These are phyloP conservation scores for Talaromyces pinophilus DNA, from an alignment of 2,329 filamentous ascomycete species.

Conservation along the genomic window DNA sequence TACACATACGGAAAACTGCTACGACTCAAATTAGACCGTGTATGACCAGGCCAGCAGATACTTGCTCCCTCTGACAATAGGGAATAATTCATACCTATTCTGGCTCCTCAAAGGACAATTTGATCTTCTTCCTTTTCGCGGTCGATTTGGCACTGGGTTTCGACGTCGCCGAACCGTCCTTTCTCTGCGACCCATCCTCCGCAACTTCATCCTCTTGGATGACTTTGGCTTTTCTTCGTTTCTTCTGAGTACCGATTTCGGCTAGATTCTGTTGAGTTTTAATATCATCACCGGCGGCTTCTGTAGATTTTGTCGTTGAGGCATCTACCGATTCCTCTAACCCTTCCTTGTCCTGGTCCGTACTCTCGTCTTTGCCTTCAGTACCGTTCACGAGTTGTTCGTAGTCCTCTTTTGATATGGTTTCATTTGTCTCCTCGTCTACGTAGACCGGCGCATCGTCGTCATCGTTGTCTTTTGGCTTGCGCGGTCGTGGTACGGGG, in stretches of 20 bases:
- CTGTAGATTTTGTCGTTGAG: conserved; percentile 23
- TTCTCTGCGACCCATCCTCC: conserved; percentile 28
- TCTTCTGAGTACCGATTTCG: conserved; percentile 45
- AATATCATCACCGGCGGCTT: conserved; percentile 16
- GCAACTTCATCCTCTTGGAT: conserved; percentile 33
- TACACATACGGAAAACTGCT: conserved; percentile 6
- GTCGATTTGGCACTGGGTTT: conserved; percentile 34
- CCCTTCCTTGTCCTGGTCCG: conserved; percentile 18
- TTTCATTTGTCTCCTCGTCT: conserved; percentile 47
- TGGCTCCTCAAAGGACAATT: conserved; percentile 49
- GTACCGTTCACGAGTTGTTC: conserved; percentile 38
- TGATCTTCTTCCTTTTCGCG: conserved; percentile 45
- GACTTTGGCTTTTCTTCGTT: conserved; percentile 46
- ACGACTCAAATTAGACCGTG: background rate
- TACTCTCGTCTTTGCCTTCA: conserved; percentile 23
- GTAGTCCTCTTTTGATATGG: conserved; percentile 48
- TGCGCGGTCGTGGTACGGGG: conserved; percentile 40
- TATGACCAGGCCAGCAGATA: background rate
- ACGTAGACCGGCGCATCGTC: conserved; percentile 49
- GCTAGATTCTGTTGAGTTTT: conserved; percentile 40
- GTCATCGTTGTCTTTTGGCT: conserved; percentile 37
- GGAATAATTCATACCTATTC: conserved; percentile 17
- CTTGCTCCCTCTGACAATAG: conserved; percentile 2
- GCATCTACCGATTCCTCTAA: conserved; percentile 23
- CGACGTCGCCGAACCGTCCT: conserved; percentile 26